Conservation (phyloP, 768 basidiomycete species). For the Pisolithus albus region DNA sequence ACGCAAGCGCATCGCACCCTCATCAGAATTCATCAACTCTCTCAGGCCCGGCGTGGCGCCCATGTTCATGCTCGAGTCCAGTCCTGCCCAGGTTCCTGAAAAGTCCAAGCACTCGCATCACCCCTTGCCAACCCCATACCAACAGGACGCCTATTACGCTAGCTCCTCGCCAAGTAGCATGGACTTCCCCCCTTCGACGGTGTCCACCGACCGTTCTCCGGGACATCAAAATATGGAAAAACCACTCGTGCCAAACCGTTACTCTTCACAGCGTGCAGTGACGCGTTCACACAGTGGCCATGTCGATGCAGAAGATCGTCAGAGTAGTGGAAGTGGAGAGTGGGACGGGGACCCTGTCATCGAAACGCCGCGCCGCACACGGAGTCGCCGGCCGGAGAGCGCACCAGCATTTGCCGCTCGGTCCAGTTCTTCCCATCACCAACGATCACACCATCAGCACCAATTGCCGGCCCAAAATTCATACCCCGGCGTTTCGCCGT, state of each 20-base stretch:
- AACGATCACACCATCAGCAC: background rate
- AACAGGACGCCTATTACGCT: slow-evolving; percentile 10
- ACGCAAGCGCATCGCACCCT: slow-evolving; percentile 44
- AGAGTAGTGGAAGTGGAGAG: slow-evolving; percentile 15
- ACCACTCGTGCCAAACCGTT: slow-evolving; percentile 18
- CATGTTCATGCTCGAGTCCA: slow-evolving; percentile 22
- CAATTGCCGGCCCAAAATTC: background rate
- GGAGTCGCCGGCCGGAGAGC: slow-evolving; percentile 1
- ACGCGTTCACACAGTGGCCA: background rate
- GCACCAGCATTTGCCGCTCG: slow-evolving; percentile 9
- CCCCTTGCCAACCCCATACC: slow-evolving; percentile 10
- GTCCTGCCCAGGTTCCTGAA: slow-evolving; percentile 12
- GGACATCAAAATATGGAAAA: slow-evolving; percentile 13
- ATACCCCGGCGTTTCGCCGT: slow-evolving; percentile 1
- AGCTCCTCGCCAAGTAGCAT: slow-evolving; percentile 2
- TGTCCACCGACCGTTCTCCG: slow-evolving; percentile 7
- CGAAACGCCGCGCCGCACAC: slow-evolving; percentile 8
- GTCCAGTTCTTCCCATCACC: slow-evolving; percentile 8
- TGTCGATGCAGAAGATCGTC: slow-evolving; percentile 5
- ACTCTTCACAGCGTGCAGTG: slow-evolving; percentile 8
- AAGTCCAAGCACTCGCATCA: slow-evolving; percentile 8
- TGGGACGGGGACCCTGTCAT: slow-evolving; percentile 18
- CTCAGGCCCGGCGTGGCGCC: slow-evolving; percentile 17
- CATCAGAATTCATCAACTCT: slow-evolving; percentile 47
- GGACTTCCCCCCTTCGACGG: slow-evolving; percentile 11